Base-by-base conservation (phyloP, 2,329 filamentous ascomycete species). In the Xylaria sp. region DNA sequence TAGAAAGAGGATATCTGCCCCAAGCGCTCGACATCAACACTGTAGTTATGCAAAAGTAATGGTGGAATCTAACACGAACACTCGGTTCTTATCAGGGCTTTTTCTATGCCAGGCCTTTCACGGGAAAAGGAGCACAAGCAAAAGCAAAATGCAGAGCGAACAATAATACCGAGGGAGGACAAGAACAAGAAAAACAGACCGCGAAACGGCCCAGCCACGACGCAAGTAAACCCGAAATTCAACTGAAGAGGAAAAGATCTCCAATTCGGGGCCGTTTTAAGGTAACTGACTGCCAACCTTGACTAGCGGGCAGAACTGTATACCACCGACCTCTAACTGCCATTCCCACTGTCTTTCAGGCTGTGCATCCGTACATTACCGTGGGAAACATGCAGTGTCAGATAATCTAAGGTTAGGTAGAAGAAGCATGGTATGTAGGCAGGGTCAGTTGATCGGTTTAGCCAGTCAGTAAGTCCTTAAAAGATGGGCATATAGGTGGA, bases 191-290 rank as follows among this genome's bases (percentile, higher is more conserved):
- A 54, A 36, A 36, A 33, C 20, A 33, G 28, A 5, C 28, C 28
- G 1, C 28, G 52, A 55, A 20, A 20, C 3, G 31, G 18, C 28
- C 7, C 51, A 54, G 28, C 51, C 52, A 20, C 52, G 23, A 36
- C 52, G 28, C 7, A 55, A 31, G 25, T 25, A 33, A 54, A 28
- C 5, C 51, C 31, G 52, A 23, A 20, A 56, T 39, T 3, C 52
- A 56, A 56, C 52, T 56, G 52, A 56, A 56, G 20, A 39, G 36
- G 52, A 36, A 56, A 56, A 13, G 52, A 56, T 56, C 52, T 56
- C 31, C 31, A 36, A 54, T 8, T 23, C 51, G 28, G 51, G 2
- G 28, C 28, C n/a, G 20, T 49, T 46, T 49, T 49, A 49, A 49
- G 46, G 46, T 55, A n/a, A 20, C n/a, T 23, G 31, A 36, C 52